Evolutionary conservation across 176 grass and related monocot genomes (phyloP).

Genomic region (Aegilops sharonensis): DNA sequence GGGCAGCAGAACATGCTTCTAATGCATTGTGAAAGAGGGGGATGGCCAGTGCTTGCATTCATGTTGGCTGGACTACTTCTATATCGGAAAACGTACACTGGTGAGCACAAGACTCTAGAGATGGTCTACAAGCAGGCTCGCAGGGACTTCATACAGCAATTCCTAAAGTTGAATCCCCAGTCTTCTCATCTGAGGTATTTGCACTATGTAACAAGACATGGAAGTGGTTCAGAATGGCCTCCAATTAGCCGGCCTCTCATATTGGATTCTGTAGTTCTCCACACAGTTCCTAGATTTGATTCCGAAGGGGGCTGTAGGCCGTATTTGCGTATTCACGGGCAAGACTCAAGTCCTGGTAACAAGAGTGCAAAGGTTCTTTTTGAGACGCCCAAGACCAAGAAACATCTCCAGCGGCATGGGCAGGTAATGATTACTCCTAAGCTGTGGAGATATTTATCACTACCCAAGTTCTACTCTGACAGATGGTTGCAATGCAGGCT

Average conservation of each 20-base stretch:
- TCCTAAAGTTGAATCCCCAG: constrained; percentile 87
- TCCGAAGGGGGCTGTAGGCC: constrained; percentile 69
- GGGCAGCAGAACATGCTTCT: constrained; percentile 92
- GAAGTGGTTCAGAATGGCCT: constrained; percentile 84
- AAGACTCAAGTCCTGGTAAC: constrained; percentile 64
- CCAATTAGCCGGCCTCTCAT: constrained; percentile 51
- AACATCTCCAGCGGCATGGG: constrained; percentile 60
- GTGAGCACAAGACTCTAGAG: constrained; percentile 90
- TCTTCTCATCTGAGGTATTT: constrained; percentile 94
- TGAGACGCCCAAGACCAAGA: constrained; percentile 70
- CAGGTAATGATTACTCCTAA: constrained; percentile 53
- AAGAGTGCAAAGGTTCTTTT: constrained; percentile 80
- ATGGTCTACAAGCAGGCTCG: constrained; percentile 98
- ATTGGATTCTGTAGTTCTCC: constrained; percentile 64
- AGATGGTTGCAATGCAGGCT: constrained; percentile 44
- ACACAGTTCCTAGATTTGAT: constrained; percentile 71
- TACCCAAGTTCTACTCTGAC: constrained; percentile 32
- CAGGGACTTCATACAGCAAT: constrained; percentile 80
- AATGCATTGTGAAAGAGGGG: constrained; percentile 91
- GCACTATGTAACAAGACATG: constrained; percentile 81
- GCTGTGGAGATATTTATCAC: background rate
- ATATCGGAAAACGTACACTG: constrained; percentile 73
- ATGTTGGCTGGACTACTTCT: constrained; percentile 91
- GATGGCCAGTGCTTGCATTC: constrained; percentile 93
- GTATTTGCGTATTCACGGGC: constrained; percentile 69